Percentiles rank a stretch among this genome's conserved stretches.
These are phyloP conservation scores for Penicillium nucicola DNA, from an alignment of 495 filamentous ascomycete genomes.

Conservation along the genomic window DNA sequence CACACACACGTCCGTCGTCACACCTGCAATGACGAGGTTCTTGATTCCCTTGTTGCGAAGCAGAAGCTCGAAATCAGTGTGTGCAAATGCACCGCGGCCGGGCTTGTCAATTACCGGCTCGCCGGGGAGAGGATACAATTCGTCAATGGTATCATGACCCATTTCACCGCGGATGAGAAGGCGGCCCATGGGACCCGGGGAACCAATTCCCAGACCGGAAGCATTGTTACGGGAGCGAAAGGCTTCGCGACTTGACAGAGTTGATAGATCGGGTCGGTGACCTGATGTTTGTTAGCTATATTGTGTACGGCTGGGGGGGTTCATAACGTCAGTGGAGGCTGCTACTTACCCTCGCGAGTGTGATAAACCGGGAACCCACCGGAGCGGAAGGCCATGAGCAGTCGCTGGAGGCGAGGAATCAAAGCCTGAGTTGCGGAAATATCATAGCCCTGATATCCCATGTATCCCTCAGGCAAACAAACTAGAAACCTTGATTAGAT, in stretches of 20 bases:
- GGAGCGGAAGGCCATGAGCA: constrained; percentile 57
- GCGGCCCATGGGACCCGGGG: constrained; percentile 58
- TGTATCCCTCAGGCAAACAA: constrained; percentile 56
- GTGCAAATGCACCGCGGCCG: constrained; percentile 61
- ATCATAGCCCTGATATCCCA: constrained; percentile 58
- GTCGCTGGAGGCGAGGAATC: constrained; percentile 51
- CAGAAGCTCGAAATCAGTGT: constrained; percentile 61
- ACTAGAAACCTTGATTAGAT: constrained; percentile 34
- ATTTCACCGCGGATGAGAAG: constrained; percentile 62
- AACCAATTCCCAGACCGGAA: constrained; percentile 56
- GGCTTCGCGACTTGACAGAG: constrained; percentile 53
- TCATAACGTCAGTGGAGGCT: too few species aligned
- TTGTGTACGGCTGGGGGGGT: neutral
- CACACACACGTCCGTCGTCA: constrained; percentile 71
- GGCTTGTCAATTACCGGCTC: constrained; percentile 70
- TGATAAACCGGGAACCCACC: constrained; percentile 61
- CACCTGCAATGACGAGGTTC: constrained; percentile 63
- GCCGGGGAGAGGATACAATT: constrained; percentile 50
- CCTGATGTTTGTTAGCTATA: constrained; percentile 34
- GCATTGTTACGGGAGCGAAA: constrained; percentile 54
- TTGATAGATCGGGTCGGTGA: constrained; percentile 61
- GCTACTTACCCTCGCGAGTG: constrained; percentile 54
- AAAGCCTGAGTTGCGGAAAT: constrained; percentile 49
- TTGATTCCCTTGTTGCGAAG: constrained; percentile 61
- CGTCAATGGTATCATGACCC: constrained; percentile 61